Base-by-base conservation (phyloP, 345 rosid genomes). In the Mangifera indica region DNA sequence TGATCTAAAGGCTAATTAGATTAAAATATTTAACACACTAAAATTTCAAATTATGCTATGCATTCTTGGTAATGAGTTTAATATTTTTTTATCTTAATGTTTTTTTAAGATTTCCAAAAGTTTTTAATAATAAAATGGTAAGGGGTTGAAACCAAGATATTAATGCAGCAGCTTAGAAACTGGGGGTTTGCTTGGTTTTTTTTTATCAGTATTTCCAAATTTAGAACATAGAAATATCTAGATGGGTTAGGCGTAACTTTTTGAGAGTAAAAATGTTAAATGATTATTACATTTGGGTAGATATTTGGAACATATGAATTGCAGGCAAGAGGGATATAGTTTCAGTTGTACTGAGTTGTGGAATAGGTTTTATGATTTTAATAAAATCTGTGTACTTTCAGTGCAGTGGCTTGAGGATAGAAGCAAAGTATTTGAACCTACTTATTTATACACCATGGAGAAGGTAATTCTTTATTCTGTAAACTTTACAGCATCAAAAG, bases 371-470 rank as follows among this genome's bases (percentile, higher is more conserved):
- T 8, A 54, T 25, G 45, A 53, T 40, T 45, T 26, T 63, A 63
- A 40, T 76, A 61, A 59, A 63, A 64, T 72, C 7, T 57, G 66
- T 17, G 71, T 73, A 74, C 48, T 73, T 88, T 71, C 94, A 93
- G 98, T 86, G 80, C 85, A 78, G 57, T 88, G 95, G 90, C 93
- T 89, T 68, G 99, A 93, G 82, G 81, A 80, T 68, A 87, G 81
- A 81, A 88, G 84, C 77, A 86, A 88, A 81, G 93, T 82, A 60
- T 92, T 88, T 84, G 99, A 93, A 75, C 97, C 99, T 67, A 85
- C 89, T 58, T 95, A 91, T 81, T 74, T 95, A 61, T 95, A 93
- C 82, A 89, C 97, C 48, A 87, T 84, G 88, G 98, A 95, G 74
- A 95, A 96, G 97, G 99, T 95, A 74, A 70, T 29, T 44, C 58